phyloP scores from a whole-genome alignment of 208 protist genomes.

The Trypanosoma platydactyli region DNA sequence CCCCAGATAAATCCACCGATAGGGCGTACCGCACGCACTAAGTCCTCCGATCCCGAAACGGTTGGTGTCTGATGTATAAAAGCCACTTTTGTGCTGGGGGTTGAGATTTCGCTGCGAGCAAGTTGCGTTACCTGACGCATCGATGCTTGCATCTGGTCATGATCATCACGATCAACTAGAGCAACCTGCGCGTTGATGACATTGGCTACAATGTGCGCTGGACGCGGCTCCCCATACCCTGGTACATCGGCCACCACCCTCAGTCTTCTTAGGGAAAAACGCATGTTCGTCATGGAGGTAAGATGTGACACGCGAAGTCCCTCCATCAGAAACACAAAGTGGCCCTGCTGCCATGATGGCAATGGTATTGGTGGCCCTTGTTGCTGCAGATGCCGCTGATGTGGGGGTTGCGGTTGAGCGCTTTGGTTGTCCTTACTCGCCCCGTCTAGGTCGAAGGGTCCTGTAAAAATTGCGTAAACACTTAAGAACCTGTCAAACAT shows the following conservation, averaged over 20 bases:
- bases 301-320: constrained; percentile 75
- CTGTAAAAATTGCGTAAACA: constrained; percentile 34
- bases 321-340: constrained; percentile 69
- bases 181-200: constrained; percentile 68
- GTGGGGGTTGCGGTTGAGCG: constrained; percentile 8
- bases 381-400: not conserved
- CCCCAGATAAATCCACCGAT: constrained; percentile 86
- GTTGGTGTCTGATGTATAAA: not conserved
- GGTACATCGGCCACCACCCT: constrained; percentile 55
- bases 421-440: constrained; percentile 8
- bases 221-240: constrained; percentile 26
- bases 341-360: constrained; percentile 6
- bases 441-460: constrained; percentile 22
- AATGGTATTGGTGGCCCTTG: not conserved
- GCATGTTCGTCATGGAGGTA: constrained; percentile 80
- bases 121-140: not conserved
- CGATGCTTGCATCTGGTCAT: constrained; percentile 52
- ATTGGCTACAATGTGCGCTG: constrained; percentile 54
- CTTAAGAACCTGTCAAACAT: constrained; percentile 59
- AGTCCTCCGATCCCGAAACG: not conserved
- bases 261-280: constrained; percentile 57
- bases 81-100: constrained; percentile 27
- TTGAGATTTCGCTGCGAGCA: constrained; percentile 27
- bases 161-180: constrained; percentile 83
- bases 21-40: constrained; percentile 17